These are phyloP conservation scores for Deinandra increscens DNA, from an alignment of 129 eudicot species.

Conservation along the genomic window DNA sequence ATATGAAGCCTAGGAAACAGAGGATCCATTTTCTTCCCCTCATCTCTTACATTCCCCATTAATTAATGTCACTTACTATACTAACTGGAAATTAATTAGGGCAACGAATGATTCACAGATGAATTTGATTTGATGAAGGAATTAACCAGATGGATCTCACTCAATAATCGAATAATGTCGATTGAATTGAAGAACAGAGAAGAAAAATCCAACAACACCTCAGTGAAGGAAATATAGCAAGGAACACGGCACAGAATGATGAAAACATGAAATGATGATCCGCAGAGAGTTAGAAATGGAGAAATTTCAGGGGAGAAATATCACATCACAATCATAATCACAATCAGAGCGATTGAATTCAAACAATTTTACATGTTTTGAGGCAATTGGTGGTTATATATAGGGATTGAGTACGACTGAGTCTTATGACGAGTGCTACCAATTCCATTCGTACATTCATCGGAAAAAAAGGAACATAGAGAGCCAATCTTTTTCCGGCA, in stretches of 20 bases:
- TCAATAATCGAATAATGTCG: not conserved
- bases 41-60: slow-evolving; percentile 68
- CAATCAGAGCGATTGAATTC: slow-evolving; percentile 16
- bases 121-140: no score
- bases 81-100: not conserved
- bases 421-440: slow-evolving; percentile 20
- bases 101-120: no score
- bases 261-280: slow-evolving; percentile 14
- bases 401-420: slow-evolving; percentile 29
- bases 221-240: slow-evolving; percentile 19
- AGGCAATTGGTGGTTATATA: slow-evolving; percentile 24
- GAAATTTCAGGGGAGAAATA: slow-evolving; percentile 22
- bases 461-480: slow-evolving; percentile 30
- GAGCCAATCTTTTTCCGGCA: slow-evolving; percentile 41
- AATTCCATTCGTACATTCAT: slow-evolving; percentile 25
- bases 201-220: not conserved
- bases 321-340: slow-evolving; percentile 12
- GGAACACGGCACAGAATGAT: slow-evolving; percentile 13
- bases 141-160: no score
- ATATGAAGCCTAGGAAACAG: slow-evolving; percentile 77
- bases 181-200: not conserved
- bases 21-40: slow-evolving; percentile 62
- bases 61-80: slow-evolving; percentile 17
- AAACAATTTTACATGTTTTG: slow-evolving; percentile 22
- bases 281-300: slow-evolving; percentile 30